Conservation (phyloP, 192 early-diverging fungal genomes). For the Lobosporangium transversale region DNA sequence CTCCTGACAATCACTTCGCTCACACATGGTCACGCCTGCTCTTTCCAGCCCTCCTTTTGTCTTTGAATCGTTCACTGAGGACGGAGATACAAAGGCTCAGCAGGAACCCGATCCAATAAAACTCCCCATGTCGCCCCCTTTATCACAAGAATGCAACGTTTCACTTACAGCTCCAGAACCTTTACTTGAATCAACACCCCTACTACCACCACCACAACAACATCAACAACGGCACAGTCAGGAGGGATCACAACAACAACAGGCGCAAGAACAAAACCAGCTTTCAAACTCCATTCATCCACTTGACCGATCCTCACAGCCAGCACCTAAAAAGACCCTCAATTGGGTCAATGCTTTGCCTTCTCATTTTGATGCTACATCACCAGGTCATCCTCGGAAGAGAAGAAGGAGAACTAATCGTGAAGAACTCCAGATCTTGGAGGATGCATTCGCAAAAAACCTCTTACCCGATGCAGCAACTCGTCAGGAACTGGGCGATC, state of each 20-base stretch:
- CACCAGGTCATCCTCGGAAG: slow-evolving; percentile 37
- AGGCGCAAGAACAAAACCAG: slow-evolving; percentile 1
- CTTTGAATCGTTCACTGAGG: slow-evolving; percentile 21
- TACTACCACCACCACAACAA: slow-evolving; percentile 1
- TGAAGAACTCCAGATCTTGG: slow-evolving; percentile 74
- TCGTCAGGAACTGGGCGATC: slow-evolving; percentile 67
- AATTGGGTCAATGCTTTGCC: slow-evolving; percentile 51
- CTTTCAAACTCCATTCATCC: slow-evolving; percentile 15
- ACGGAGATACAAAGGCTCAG: slow-evolving; percentile 11
- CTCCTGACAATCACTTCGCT: too few species aligned
- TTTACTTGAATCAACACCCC: neutral
- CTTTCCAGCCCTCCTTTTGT: slow-evolving; percentile 9
- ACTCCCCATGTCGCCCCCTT: slow-evolving; percentile 25
- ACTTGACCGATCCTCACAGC: slow-evolving; percentile 17
- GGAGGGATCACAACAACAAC: too few species aligned
- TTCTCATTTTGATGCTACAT: slow-evolving; percentile 35
- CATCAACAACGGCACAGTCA: too few species aligned
- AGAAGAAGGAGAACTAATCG: slow-evolving; percentile 61
- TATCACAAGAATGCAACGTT: slow-evolving; percentile 42
- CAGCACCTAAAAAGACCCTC: slow-evolving; percentile 38
- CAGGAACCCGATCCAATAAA: slow-evolving; percentile 11
- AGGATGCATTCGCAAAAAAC: slow-evolving; percentile 73
- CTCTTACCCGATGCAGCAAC: slow-evolving; percentile 76
- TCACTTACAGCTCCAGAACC: neutral
- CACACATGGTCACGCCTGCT: slow-evolving; percentile 8